Evolutionary conservation across 495 filamentous ascomycete genomes (phyloP).

Genomic region (Cudoniella acicularis): DNA sequence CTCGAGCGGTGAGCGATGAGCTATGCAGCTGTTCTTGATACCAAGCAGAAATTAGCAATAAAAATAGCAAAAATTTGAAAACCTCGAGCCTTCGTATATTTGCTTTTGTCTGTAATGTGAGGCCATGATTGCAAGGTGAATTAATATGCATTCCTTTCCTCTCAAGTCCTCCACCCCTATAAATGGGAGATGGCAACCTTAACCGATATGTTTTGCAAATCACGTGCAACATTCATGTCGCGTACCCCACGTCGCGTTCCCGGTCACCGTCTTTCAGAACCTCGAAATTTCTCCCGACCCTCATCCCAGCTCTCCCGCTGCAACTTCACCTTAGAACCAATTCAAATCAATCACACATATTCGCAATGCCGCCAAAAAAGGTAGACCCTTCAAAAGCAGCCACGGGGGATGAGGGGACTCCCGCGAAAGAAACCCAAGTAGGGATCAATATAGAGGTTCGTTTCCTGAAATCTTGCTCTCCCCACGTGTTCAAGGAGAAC

Average conservation of each 20-base stretch:
- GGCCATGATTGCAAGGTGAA: too few species aligned
- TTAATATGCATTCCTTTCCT: too few species aligned
- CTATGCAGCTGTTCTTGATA: not conserved
- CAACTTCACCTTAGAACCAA: not conserved
- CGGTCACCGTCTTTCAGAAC: not conserved
- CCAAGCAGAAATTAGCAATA: not conserved
- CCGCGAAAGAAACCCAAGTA: slow-evolving; percentile 35
- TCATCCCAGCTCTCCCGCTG: not conserved
- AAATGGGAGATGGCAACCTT: too few species aligned
- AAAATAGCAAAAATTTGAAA: not conserved
- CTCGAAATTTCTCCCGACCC: too few species aligned
- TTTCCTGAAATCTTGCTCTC: not conserved
- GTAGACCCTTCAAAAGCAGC: slow-evolving; percentile 17
- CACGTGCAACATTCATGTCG: not conserved
- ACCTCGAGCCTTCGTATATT: too few species aligned
- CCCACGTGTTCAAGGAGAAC: too few species aligned
- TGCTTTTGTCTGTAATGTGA: too few species aligned
- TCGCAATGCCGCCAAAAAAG: slow-evolving; percentile 35
- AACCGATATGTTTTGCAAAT: too few species aligned
- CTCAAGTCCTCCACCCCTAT: too few species aligned
- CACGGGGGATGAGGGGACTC: slow-evolving; percentile 22
- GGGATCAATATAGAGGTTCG: slow-evolving; percentile 29
- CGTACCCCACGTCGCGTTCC: not conserved
- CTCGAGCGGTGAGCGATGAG: too few species aligned
- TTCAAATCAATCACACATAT: not conserved